Evolutionary conservation across 495 filamentous ascomycete genomes (phyloP), one percentile per base, ranked within the genome.

Genomic region (Hypoxylon subgilvum): DNA sequence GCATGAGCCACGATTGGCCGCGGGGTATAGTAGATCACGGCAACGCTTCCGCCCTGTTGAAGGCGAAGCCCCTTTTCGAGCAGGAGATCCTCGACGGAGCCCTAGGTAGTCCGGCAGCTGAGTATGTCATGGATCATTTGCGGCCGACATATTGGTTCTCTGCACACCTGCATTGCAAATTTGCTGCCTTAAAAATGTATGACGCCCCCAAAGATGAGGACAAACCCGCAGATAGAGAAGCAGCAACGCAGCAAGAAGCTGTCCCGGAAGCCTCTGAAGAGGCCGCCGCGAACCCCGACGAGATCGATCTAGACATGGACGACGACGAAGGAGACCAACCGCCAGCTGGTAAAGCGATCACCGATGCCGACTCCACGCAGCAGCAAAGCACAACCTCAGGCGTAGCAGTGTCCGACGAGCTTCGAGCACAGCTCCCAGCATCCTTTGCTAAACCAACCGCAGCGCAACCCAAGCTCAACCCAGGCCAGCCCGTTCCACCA

Each of bases 1-100:
- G 92, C 17, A 71, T 98, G 13, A 96, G 91, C 45, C 94, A 98
- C 68, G 94, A 98, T 73, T 98, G 94, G 94, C 95, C 95, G 0
- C 79, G 82, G 16, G 86, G 81, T 0, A 81, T 97, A 34, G 94
- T 95, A 71, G 83, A 82, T 48, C 76, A 81, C 45, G 94, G 94
- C 0, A 78, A 96, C 67, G 69, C 75, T 22, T 58, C 74, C 1
- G 59, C 68, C 1, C 74, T 98, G 0, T 95, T 88, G 59, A 74
- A 72, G 10, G 78, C 70, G 64, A 98, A 98, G 75, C 76, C 77
- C 3, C 76, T 82, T 43, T 92, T 98, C 50, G 74, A 82, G 49
- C 69, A 79, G 17, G 94, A 98, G 67, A 92, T 91, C 1, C 69
- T 73, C 21, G 78, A 81, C 28, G 91, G 91, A 0, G 82, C 68